Evolutionary conservation across 768 basidiomycete species (phyloP).

Genomic region (Gloeostereum incarnatum): DNA sequence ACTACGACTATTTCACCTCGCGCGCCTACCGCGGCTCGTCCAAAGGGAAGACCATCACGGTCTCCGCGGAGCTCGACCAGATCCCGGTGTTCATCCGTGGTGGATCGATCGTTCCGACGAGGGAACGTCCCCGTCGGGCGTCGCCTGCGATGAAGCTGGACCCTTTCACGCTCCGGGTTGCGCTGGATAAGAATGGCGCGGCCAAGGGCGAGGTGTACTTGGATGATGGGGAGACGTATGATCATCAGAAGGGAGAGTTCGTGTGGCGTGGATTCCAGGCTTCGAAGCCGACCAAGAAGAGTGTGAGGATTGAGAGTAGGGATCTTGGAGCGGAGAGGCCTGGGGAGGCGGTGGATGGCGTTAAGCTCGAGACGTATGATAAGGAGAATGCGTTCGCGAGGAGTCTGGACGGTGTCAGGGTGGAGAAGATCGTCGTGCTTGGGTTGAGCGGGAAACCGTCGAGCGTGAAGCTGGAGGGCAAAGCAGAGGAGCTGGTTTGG

Average conservation of each 20-base stretch:
- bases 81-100: conserved; percentile 86
- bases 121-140: conserved; percentile 79
- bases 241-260: conserved; percentile 66
- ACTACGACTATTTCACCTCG: conserved; percentile 88
- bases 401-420: conserved; percentile 56
- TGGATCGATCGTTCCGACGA: conserved; percentile 81
- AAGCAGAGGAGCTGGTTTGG: conserved; percentile 48
- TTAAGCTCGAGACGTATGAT: conserved; percentile 38
- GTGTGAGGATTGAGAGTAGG: conserved; percentile 39
- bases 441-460: conserved; percentile 60
- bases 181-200: conserved; percentile 46
- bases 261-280: conserved; percentile 77
- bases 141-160: conserved; percentile 85
- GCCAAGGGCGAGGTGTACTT: conserved; percentile 88
- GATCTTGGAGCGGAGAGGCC: conserved; percentile 42
- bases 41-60: conserved; percentile 56
- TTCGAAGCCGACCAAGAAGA: conserved; percentile 31
- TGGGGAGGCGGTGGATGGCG: conserved; percentile 40
- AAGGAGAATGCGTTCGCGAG: conserved; percentile 60
- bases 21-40: conserved; percentile 56
- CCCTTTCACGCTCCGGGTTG: conserved; percentile 87
- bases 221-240: conserved; percentile 86
- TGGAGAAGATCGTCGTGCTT: conserved; percentile 76
- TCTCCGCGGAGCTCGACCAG: conserved; percentile 72
- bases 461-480: conserved; percentile 43